Evolutionary conservation across 768 basidiomycete genomes (phyloP), one percentile per base, ranked within the genome.

Genomic region (Thelephora aurantiotincta): DNA sequence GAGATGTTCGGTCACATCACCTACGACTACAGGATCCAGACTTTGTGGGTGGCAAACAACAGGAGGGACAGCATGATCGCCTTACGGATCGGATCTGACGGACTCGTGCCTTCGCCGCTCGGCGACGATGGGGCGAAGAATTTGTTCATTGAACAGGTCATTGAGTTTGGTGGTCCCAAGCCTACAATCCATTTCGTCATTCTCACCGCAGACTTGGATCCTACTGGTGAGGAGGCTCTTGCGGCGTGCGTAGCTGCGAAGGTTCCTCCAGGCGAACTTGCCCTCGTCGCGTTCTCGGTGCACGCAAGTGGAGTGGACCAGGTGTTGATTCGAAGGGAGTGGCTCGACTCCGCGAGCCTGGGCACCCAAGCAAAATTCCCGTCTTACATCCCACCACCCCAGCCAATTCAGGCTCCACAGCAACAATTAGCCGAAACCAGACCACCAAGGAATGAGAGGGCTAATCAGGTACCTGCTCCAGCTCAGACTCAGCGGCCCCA

Each of bases 111-210:
- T 36, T 62, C 72, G 13, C 70, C 57, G 1, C 55, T 70, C 20
- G 74, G 77, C 14, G 82, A 84, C 48, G 80, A 87, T 22, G 48
- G 45, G 45, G 70, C 75, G 37, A 70, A 75, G 47, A 77, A 75
- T 1, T 57, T 52, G 33, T 80, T 77, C 57, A 78, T 87, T 35
- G 88, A 90, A 48, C 87, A 90, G 61, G 74, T 85, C 42, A 75
- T 81, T 52, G 88, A 91, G 65, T 91, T 91, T 60, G 68, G 68
- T 33, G 86, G 85, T 33, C 82, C 84, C 23, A 88, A 88, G 60
- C 74, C 87, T 9, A 87, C 87, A 2, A 89, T 91, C 48, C 84
- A 90, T 60, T 88, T 91, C 59, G 86, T 90, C 55, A 87, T 91
- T 47, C 72, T 91, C 37, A 86, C 84, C 2, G 82, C 80, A 2